Evolutionary conservation across 257 asterid genomes (phyloP).

Genomic region (Echium plantagineum): DNA sequence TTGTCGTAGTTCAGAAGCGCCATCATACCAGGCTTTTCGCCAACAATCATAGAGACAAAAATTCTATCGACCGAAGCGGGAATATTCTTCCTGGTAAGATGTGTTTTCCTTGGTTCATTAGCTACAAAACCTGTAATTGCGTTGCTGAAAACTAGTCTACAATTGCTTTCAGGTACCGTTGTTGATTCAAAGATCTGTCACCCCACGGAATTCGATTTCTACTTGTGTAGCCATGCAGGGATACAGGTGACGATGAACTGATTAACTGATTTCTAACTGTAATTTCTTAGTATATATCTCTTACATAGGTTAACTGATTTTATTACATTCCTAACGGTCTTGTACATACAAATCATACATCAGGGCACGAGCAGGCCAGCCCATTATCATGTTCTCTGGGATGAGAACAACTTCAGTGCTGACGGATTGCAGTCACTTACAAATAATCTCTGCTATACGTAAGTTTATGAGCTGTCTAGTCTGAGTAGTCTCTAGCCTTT

Average conservation of each 20-base stretch:
- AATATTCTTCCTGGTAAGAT: conserved; percentile 72
- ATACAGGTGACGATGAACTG: too few relatives aligned
- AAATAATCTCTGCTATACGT: conserved; percentile 7
- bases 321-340: background rate
- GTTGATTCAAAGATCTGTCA: conserved; percentile 93
- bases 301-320: background rate
- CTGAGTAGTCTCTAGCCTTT: background rate
- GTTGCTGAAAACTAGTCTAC: background rate
- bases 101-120: conserved; percentile 1
- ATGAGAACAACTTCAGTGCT: conserved; percentile 9
- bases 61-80: conserved; percentile 66
- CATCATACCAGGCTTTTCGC: conserved; percentile 93
- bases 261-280: too few relatives aligned
- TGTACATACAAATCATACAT: background rate
- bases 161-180: conserved; percentile 54
- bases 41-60: conserved; percentile 55
- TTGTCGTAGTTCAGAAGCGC: conserved; percentile 94
- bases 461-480: background rate
- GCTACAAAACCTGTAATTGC: background rate
- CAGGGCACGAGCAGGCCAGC: conserved; percentile 7
- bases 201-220: conserved; percentile 92
- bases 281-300: background rate
- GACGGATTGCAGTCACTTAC: conserved; percentile 7
- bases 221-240: conserved; percentile 97
- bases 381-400: conserved; percentile 7